These are phyloP conservation scores for Candida khao-thaluensis DNA, from an alignment of 805 yeast species.

Conservation along the genomic window DNA sequence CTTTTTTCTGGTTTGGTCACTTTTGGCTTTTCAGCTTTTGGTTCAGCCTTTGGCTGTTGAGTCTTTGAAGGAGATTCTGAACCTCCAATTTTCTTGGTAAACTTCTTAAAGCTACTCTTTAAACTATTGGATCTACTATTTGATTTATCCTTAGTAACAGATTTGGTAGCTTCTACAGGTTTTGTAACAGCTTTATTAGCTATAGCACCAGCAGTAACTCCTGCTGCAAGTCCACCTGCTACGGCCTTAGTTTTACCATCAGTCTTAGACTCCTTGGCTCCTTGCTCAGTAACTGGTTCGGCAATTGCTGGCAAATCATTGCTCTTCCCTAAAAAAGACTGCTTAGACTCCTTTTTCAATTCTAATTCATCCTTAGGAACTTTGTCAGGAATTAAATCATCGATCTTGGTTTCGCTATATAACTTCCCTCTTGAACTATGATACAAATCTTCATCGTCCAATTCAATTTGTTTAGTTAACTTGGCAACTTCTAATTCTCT, in stretches of 20 bases:
- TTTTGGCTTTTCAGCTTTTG: background rate
- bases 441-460: slow-evolving; percentile 29
- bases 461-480: slow-evolving; percentile 32
- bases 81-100: slow-evolving; percentile 8
- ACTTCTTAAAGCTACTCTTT: slow-evolving; percentile 13
- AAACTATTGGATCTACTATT: slow-evolving; percentile 14
- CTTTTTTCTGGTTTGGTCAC: background rate
- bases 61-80: background rate
- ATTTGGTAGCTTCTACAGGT: slow-evolving; percentile 15
- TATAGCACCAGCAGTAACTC: slow-evolving; percentile 14
- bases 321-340: slow-evolving; percentile 30
- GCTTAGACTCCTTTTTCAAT: background rate
- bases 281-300: slow-evolving; percentile 21
- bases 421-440: slow-evolving; percentile 10
- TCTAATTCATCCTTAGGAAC: slow-evolving; percentile 16
- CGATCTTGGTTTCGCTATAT: slow-evolving; percentile 10
- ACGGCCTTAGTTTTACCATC: background rate
- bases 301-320: slow-evolving; percentile 27
- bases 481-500: slow-evolving; percentile 33
- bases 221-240: slow-evolving; percentile 10
- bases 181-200: slow-evolving; percentile 17
- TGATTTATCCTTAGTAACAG: slow-evolving; percentile 13
- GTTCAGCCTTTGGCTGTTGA: background rate
- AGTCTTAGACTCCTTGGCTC: slow-evolving; percentile 16
- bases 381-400: slow-evolving; percentile 15